Evolutionary conservation across 1,284 basidiomycete genomes (phyloP), one percentile per base, ranked within the genome.

Genomic region (Sanguinoderma infundibulare): DNA sequence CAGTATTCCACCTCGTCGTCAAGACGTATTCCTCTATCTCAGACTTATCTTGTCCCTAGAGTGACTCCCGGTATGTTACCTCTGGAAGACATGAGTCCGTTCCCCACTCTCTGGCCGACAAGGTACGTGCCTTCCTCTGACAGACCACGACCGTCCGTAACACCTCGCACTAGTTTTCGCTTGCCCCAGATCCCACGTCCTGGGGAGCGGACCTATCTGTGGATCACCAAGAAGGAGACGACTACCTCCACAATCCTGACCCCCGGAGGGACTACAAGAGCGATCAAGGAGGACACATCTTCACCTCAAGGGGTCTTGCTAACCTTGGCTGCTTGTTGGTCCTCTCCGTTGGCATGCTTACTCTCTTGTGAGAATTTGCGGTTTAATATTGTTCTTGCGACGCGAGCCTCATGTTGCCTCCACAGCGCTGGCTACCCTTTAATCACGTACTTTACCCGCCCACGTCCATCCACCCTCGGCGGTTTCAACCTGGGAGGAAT

Each of bases 401-500:
- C 8, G 15, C n/a, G 9, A 30, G 15, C 10, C n/a, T 42, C 35
- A 59, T 10, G 20, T 36, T 8, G 2, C 9, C 22, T 24, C 14
- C 30, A 14, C 38, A 91, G 90, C 70, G 92, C 87, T 35, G 94
- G 91, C 32, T 97, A 93, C 71, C 95, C 95, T 14, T 77, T 97
- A 62, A 84, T 93, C 70, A 83, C 85, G 15, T 89, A 87, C 72
- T 88, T 92, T 70, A 86, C 83, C 3, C 74, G 77, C 46, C 76
- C 79, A 30, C 66, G 71, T 14, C 79, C 79, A 28, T 85, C 86
- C 2, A 82, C 76, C 9, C 74, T 82, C 14, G 90, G 89, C 15
- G 92, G 87, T 2, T 92, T 90, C 73, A 92, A 93, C 70, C 69
- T 94, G 24, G 94, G 93, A 28, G 93, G 94, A 7, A 90, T 86